phyloP scores from a whole-genome alignment of 2,329 filamentous ascomycete species.

The Sporothrix inflata region DNA sequence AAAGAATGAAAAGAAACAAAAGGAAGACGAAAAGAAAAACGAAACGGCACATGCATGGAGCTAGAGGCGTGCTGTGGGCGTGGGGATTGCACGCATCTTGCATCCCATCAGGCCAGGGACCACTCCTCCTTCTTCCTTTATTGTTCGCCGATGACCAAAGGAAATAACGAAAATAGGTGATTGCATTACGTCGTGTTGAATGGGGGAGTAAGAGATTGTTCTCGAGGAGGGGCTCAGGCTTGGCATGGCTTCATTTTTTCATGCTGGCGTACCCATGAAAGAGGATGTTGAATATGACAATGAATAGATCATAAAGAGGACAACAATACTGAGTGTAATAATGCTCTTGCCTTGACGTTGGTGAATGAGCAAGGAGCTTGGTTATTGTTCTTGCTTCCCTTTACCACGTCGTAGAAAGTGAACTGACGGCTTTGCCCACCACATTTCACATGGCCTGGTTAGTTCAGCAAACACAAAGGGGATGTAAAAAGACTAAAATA shows the following conservation, averaged over 20 bases:
- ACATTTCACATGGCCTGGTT: background rate
- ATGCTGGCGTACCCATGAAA: background rate
- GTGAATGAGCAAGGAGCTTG: too few species aligned
- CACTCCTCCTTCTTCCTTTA: background rate
- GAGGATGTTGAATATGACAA: background rate
- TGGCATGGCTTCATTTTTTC: slow-evolving; percentile 7
- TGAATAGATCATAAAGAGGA: background rate
- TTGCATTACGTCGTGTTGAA: background rate
- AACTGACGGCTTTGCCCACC: too few species aligned
- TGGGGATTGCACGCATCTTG: background rate
- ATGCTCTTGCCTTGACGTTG: background rate
- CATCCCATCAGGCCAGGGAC: background rate
- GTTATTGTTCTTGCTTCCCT: background rate
- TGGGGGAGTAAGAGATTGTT: background rate
- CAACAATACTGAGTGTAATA: background rate
- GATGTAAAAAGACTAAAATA: background rate
- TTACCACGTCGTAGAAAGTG: too few species aligned
- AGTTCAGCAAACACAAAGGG: background rate
- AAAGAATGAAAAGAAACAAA: background rate
- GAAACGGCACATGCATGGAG: slow-evolving; percentile 2
- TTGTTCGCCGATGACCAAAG: background rate
- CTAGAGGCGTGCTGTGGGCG: background rate
- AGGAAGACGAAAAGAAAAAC: background rate
- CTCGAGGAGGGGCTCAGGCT: background rate
- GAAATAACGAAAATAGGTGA: background rate